Evolutionary conservation across 2,329 filamentous ascomycete genomes (phyloP), one percentile per base, ranked within the genome.

Genomic region (Claviceps paspali): DNA sequence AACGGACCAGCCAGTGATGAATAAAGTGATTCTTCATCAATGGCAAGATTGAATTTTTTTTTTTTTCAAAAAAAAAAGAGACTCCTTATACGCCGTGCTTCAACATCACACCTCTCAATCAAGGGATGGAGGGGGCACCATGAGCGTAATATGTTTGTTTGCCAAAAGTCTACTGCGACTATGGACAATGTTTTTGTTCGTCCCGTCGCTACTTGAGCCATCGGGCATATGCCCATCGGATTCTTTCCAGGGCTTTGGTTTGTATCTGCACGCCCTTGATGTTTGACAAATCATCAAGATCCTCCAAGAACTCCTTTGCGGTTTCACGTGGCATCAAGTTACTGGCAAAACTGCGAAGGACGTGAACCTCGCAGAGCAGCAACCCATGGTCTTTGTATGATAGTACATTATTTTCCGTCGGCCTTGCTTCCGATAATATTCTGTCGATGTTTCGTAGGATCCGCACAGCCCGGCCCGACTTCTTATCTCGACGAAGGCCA

Each of bases 381-480:
- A 95, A 63, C 1, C 91, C 91, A 49, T 94, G 85, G 48, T 96
- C 86, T 57, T 88, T 92, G 64, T 94, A 95, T 2, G 80, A 79
- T 34, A 96, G 66, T 43, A 88, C 71, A 33, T 68, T 83, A 51
- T 79, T 80, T 41, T 82, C 69, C 8, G 76, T 78, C 0, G 79
- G 73, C n/a, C 68, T 68, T 4, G 79, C 76, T 45, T 75, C 70
- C 9, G 73, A 76, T 33, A 87, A 63, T 43, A 84, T 80, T 35
- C 87, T 81, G 57, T 94, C 84, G 46, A 94, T 84, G 54, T 91
- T 93, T 43, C 87, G 77, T 44, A 96, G 65, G 27, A 88, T 76
- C 42, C 86, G 75, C 26, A 88, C 63, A 43, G 84, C 78, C 46
- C 79, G 74, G 18, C 79, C 74, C 28, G 81, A 75, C 48, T 73